Evolutionary conservation across 176 grass and related monocot genomes (phyloP), one percentile per base, ranked within the genome.

Genomic region (Ampelocalamus luodianensis): DNA sequence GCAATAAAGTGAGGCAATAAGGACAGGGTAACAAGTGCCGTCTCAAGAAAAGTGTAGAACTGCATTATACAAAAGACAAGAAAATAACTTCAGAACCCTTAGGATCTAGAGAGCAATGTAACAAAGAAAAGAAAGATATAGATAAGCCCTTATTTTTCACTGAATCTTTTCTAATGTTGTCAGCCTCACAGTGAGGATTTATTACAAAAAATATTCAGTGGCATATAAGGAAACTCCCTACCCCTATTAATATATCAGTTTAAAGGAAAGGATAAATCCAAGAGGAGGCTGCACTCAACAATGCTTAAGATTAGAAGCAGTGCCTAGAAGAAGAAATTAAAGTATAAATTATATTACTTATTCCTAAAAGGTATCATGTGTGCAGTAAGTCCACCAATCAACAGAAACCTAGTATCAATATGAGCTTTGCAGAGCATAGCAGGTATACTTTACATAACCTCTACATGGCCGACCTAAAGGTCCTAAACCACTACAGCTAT

Each of bases 41-140:
- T 91, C 92, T 94, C 92, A 18, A 94, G 83, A 89, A 94, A 89
- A 71, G 92, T 94, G 64, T 94, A 94, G 58, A 94, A 89, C 92
- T 94, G 92, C 49, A 86, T 43, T 48, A 50, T 15, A 86, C 26
- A 56, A 76, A 66, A 74, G 44, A 51, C 40, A 80, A 49, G 68
- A 78, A 79, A 9, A 53, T 75, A 22, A 65, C 71, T 60, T 62
- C n/a, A 85, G 70, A 37, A 72, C 48, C 2, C 22, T 65, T 55
- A 60, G 24, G 65, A 44, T 60, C 15, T 8, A 34, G 24, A 69
- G 26, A 15, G 2, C 40, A 69, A 29, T 58, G 23, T 42, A 72
- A 80, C 17, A 82, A 71, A 71, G 26, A 20, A 40, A 17, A 55
- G 8, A 59, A 38, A 49, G 5, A 36, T 65, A 32, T 65, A 37